Base-by-base conservation (phyloP, 495 filamentous ascomycete species). In the Annulohypoxylon moriforme region DNA sequence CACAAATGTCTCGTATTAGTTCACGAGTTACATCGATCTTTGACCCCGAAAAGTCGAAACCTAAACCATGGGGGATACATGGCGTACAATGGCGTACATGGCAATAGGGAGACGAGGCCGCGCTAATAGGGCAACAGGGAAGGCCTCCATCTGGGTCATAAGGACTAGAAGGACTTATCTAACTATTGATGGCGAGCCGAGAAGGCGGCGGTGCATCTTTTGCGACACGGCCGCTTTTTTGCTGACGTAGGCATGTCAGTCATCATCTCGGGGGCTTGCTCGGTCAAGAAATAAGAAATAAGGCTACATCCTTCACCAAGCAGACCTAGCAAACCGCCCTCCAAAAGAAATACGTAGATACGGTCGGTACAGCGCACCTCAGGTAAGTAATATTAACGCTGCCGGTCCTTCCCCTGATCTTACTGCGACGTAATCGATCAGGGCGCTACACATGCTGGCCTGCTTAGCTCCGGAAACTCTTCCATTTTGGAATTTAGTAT, bases 1-100 rank as follows among this genome's bases (percentile, higher is more conserved):
- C 74, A 76, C 76, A 76, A 73, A 67, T 70, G 69, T 77, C 74
- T 76, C 74, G 76, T 75, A 73, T 74, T 64, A 59, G 65, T 59
- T 61, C 40, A 27, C 64, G 42, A 67, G 42, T 67, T 67, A 47
- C 61, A 67, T 59, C 58, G 18, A 52, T 63, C 52, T 63, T 55
- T 67, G 53, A 67, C 64, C 46, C 64, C 60, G 69, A 68, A 20
- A 20, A 58, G 70, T 69, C 69, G 70, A 73, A 73, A 69, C 64
- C 55, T 61, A 73, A 72, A 69, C 61, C 57, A 69, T 61, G 56
- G 60, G 40, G 40, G 38, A 50, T 44, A 47, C 3, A 44, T 44
- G 16, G 16, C 40, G 16, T 44, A 44, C 40, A 16, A 16, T 42
- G 33, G 10, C 33, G 10, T 36, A 42, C 38, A 42, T 42, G 14